Base-by-base conservation (phyloP, 2,329 filamentous ascomycete genomes). In the Cladorrhinum sp. region DNA sequence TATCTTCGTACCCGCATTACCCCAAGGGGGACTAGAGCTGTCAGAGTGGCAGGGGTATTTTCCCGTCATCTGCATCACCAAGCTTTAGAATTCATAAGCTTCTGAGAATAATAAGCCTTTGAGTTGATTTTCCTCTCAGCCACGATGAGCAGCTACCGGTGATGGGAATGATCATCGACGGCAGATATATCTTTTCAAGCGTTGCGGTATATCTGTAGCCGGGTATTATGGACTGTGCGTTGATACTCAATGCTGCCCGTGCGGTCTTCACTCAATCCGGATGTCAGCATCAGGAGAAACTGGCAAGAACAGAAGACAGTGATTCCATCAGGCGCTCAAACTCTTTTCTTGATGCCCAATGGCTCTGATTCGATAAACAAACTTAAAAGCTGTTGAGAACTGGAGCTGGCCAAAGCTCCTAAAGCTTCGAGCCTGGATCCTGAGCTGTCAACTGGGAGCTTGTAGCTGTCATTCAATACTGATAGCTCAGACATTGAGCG, bases 11-110 rank as follows among this genome's bases (percentile, higher is more conserved):
- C 50, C 57, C 56, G 50, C 61, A 22, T 55, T 69, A 53, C 66
- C 65, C 56, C 50, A 61, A 59, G 25, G 50, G n/a, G 59, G 66
- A 52, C 65, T 68, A 66, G 60, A 32, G 41, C 57, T 36, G 27
- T 50, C 22, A 29, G 10, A 29, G 24, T 50, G 38, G 16, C 52
- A 57, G 55, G 61, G 57, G 50, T 29, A 23, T 45, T 56, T 49
- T 56, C n/a, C 53, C 25, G 9, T 16, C 20, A 48, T 24, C 36
- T 38, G 23, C 36, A 36, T 49, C 16, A 45, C 16, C 16, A 20
- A n/a, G n/a, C n/a, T n/a, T n/a, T n/a, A n/a, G n/a, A n/a, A n/a
- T n/a, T 18, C 41, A 23, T 49, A 29, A 24, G n/a, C 29, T 50
- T 25, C 29, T 50, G 45, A 24, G 45, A 41, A 16, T 53, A 23